These are phyloP conservation scores for Colletotrichum tropicicola DNA, from an alignment of 2,329 filamentous ascomycete genomes.

Conservation along the genomic window DNA sequence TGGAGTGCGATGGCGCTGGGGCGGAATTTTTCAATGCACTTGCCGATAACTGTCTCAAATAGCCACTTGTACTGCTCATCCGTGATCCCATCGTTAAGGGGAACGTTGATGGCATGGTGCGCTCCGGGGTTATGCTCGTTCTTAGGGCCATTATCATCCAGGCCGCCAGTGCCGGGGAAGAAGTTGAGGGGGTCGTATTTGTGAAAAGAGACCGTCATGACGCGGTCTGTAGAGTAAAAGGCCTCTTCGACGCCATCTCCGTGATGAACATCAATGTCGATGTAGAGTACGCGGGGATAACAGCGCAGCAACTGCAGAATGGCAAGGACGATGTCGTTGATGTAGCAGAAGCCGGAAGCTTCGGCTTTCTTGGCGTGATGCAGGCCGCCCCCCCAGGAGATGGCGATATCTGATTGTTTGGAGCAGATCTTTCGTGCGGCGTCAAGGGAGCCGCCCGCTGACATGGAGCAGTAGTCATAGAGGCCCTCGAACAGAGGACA, in stretches of 20 bases:
- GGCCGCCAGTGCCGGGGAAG: constrained; percentile 90
- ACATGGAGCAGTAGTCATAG: constrained; percentile 94
- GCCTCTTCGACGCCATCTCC: constrained; percentile 92
- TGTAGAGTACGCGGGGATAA: constrained; percentile 88
- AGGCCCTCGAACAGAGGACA: constrained; percentile 97
- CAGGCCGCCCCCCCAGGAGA: constrained; percentile 96
- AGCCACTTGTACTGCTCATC: constrained; percentile 88
- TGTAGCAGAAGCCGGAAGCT: constrained; percentile 97
- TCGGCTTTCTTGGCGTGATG: constrained; percentile 96
- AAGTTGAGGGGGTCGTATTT: constrained; percentile 88
- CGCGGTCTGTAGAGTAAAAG: constrained; percentile 88
- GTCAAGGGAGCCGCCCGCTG: constrained; percentile 89
- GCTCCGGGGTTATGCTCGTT: constrained; percentile 87
- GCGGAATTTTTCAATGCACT: constrained; percentile 83
- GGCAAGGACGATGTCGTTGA: constrained; percentile 97
- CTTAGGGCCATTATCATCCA: constrained; percentile 85
- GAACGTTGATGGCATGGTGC: constrained; percentile 90
- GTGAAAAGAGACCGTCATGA: constrained; percentile 95
- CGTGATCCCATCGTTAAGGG: constrained; percentile 88
- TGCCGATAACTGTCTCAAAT: constrained; percentile 83
- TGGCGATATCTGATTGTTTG: constrained; percentile 90
- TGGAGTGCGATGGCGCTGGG: constrained; percentile 93
- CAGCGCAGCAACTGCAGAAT: constrained; percentile 87
- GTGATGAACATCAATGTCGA: constrained; percentile 93
- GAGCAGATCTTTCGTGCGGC: constrained; percentile 90